Base-by-base conservation (phyloP, 306 rosid species). In the Dalbergia cochinchinensis region DNA sequence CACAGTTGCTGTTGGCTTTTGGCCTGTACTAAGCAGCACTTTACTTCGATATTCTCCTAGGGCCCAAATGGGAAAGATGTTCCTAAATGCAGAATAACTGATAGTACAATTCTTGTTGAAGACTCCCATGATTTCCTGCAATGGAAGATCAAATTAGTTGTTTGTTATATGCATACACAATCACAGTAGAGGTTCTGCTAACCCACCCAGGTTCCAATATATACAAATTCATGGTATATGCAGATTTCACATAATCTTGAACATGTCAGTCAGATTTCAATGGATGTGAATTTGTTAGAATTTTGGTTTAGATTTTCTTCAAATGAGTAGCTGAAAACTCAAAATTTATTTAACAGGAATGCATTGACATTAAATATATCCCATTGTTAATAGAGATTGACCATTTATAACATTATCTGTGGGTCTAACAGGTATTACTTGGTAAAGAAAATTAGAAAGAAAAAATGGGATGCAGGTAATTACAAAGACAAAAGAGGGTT, bases 61-160 rank as follows among this genome's bases (percentile, higher is more conserved):
- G 0, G 95, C 97, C 97, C 96, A 92, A 55, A 92, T 86, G 10
- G 98, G 92, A 59, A 91, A 94, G 41, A 89, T 89, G 74, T 87
- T 89, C 80, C 91, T 87, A 63, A 87, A 90, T 12, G 89, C 85
- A 9, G 93, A 89, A 74, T 86, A 90, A 50, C 81, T 88, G 79
- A 86, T 82, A 79, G 85, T 82, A 54, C 93, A 86, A 61, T 67
- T 91, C 62, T 67, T 80, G 88, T 83, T 88, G 86, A 88, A 91
- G 45, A 83, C 86, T 82, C 97, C 97, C 19, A 78, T 80, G 13
- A 90, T 86, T 82, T 93, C 93, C 92, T 83, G 20, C 76, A 73
- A 4, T 18, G 3, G 8, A 72, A 31, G 50, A 26, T 37, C 54
- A 16, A 51, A 4, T 55, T 65, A 55, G 16, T 48, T 14, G 31